phyloP scores from a whole-genome alignment of 208 protist species.

The Trypanosoma cruzi region DNA sequence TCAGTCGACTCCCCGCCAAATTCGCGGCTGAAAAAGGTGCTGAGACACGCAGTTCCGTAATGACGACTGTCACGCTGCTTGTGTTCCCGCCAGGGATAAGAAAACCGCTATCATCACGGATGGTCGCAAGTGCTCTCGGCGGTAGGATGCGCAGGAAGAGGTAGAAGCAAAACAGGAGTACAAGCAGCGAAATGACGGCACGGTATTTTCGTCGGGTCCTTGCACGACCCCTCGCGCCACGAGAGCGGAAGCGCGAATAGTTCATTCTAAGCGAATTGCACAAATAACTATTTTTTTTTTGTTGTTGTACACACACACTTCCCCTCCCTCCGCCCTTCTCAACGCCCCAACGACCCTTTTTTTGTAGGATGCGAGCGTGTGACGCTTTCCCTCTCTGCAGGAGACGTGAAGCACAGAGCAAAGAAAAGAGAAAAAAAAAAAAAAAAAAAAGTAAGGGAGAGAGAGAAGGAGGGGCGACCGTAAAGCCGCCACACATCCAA shows the following conservation, averaged over 20 bases:
- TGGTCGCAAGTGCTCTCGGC: no score
- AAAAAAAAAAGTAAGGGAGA: neutral
- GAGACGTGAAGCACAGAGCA: neutral
- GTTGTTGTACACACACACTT: no score
- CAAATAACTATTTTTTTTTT: no score
- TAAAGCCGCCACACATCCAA: neutral
- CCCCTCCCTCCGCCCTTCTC: no score
- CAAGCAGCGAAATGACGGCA: neutral
- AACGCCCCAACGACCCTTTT: no score
- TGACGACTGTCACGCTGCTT: neutral
- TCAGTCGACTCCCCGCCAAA: neutral
- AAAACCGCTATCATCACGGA: neutral
- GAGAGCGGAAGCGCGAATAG: neutral
- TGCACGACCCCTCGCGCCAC: neutral
- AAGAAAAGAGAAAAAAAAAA: neutral
- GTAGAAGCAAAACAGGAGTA: neutral
- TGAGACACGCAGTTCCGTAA: neutral
- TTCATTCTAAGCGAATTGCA: neutral
- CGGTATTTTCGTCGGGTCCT: neutral
- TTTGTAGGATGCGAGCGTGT: neutral
- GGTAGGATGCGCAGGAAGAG: constrained; percentile 2
- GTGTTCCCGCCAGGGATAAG: neutral
- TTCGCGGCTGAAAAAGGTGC: neutral
- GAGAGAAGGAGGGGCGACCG: neutral
- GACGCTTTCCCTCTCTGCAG: neutral